Conservation (phyloP, 768 basidiomycete species). For the Collybia sp. region DNA sequence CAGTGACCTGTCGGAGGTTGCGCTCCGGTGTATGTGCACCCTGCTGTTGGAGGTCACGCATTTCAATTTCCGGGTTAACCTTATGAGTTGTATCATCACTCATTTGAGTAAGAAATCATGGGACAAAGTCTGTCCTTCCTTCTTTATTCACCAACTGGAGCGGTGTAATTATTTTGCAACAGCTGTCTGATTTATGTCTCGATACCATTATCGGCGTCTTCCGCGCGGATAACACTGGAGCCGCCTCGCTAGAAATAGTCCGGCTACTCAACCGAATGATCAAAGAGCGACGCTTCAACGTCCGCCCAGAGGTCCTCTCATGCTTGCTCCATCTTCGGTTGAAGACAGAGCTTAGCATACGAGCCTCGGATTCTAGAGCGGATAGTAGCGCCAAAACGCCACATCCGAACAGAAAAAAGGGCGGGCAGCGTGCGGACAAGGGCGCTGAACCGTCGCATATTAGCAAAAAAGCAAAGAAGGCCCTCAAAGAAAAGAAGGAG, state of each 20-base stretch:
- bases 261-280: conserved; percentile 93
- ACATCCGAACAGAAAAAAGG: conserved; percentile 37
- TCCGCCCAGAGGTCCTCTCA: conserved; percentile 84
- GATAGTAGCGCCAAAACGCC: conserved; percentile 41
- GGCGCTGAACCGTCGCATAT: conserved; percentile 63
- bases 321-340: conserved; percentile 84
- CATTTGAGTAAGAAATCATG: conserved; percentile 82
- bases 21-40: conserved; percentile 85
- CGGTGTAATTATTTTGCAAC: conserved; percentile 7
- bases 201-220: conserved; percentile 80
- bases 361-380: conserved; percentile 66
- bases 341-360: conserved; percentile 77
- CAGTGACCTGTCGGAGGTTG: conserved; percentile 59
- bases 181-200: conserved; percentile 87
- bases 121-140: conserved; percentile 64
- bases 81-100: conserved; percentile 84
- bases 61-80: conserved; percentile 94
- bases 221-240: conserved; percentile 74
- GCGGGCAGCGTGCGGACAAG: conserved; percentile 44
- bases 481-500: conserved; percentile 80
- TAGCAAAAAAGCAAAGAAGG: conserved; percentile 90
- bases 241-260: conserved; percentile 81
- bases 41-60: conserved; percentile 80
- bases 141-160: conserved; percentile 8
- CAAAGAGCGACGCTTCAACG: conserved; percentile 86